phyloP scores from a whole-genome alignment of 2,329 filamentous ascomycete species.

The Neocucurbitaria cava region DNA sequence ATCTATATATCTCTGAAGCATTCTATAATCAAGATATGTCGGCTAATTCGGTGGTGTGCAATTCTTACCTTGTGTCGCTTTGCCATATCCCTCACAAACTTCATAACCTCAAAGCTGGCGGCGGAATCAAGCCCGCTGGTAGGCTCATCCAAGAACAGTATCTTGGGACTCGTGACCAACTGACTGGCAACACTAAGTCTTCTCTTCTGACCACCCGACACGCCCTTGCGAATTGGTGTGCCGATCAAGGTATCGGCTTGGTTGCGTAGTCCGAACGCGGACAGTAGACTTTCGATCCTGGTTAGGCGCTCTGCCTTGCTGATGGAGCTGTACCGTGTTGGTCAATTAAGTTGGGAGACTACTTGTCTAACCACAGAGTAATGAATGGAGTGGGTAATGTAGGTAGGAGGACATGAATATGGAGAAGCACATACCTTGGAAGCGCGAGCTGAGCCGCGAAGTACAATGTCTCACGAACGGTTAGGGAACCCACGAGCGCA shows the following conservation, averaged over 20 bases:
- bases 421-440: slow-evolving; percentile 47
- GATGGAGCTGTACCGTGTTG: slow-evolving; percentile 49
- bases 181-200: slow-evolving; percentile 81
- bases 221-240: slow-evolving; percentile 81
- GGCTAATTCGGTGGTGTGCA: too few species aligned
- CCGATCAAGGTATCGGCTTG: slow-evolving; percentile 78
- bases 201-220: slow-evolving; percentile 85
- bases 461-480: slow-evolving; percentile 77
- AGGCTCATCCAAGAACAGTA: slow-evolving; percentile 84
- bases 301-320: slow-evolving; percentile 65
- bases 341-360: slow-evolving; percentile 16
- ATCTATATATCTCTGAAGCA: too few species aligned
- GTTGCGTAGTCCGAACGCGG: slow-evolving; percentile 73
- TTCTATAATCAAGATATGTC: too few species aligned
- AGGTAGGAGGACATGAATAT: not conserved
- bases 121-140: slow-evolving; percentile 84
- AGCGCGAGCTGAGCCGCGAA: slow-evolving; percentile 76
- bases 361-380: too few species aligned
- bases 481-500: slow-evolving; percentile 80
- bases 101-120: slow-evolving; percentile 77
- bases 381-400: too few species aligned
- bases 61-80: slow-evolving; percentile 67
- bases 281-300: slow-evolving; percentile 71
- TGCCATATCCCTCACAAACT: slow-evolving; percentile 72
- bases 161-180: slow-evolving; percentile 79